Conservation (phyloP, 805 yeast genomes). For the Komagataella pastoris region DNA sequence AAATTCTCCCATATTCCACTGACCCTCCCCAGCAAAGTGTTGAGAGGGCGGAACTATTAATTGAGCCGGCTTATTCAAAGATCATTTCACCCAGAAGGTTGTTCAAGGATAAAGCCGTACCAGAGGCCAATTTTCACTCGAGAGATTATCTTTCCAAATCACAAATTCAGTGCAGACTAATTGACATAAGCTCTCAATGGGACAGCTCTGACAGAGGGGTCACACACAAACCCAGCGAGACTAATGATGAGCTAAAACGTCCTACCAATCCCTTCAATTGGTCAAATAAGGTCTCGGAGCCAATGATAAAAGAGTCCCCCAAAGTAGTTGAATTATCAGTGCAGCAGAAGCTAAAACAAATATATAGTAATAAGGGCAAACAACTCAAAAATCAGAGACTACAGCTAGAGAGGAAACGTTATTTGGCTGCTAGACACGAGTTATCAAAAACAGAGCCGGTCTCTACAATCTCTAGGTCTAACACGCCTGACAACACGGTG, state of each 20-base stretch:
- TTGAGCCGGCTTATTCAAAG: background rate
- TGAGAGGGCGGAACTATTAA: background rate
- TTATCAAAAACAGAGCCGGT: background rate
- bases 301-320: background rate
- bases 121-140: background rate
- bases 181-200: background rate
- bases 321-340: background rate
- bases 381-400: background rate
- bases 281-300: background rate
- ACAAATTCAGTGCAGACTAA: background rate
- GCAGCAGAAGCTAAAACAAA: background rate
- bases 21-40: background rate
- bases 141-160: background rate
- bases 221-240: background rate
- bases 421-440: background rate
- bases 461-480: background rate
- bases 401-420: background rate
- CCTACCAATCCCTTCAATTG: background rate
- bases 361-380: background rate
- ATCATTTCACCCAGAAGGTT: background rate
- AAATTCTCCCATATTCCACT: background rate
- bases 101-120: background rate
- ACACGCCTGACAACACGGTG: background rate
- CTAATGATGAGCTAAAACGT: background rate
- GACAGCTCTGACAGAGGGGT: background rate